A percentile compares a stretch with the other conserved stretches of the same genome.
These are phyloP conservation scores for Lumnitzera racemosa DNA, from an alignment of 345 rosid genomes.

Conservation along the genomic window DNA sequence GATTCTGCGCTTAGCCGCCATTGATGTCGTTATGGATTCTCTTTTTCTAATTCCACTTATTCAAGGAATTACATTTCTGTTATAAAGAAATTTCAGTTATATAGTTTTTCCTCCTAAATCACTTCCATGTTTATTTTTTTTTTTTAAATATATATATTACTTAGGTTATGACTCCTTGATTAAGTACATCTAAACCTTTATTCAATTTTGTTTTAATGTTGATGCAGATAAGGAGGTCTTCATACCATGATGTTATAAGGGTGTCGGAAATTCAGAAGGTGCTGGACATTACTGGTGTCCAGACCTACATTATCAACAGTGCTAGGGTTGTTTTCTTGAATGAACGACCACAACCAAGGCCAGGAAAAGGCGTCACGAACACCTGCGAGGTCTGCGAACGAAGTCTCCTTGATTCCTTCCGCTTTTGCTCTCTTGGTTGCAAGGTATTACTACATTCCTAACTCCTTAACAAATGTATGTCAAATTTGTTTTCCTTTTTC, in stretches of 20 bases:
- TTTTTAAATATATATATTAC: too few relatives aligned
- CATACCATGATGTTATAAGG: slow-evolving; percentile 98
- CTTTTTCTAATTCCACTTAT: not conserved
- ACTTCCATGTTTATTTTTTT: too few relatives aligned
- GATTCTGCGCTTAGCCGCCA: not conserved
- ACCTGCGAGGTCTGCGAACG: slow-evolving; percentile 93
- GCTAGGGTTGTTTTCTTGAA: slow-evolving; percentile 94
- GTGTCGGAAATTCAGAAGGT: slow-evolving; percentile 85
- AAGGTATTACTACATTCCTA: slow-evolving; percentile 43
- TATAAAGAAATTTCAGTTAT: too few relatives aligned
- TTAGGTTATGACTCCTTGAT: too few relatives aligned
- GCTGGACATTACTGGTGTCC: slow-evolving; percentile 81
- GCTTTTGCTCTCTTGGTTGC: slow-evolving; percentile 98
- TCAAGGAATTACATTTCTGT: not conserved
- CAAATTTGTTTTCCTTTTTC: too few relatives aligned
- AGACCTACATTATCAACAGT: slow-evolving; percentile 95
- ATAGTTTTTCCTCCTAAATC: too few relatives aligned
- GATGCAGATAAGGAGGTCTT: slow-evolving; percentile 88
- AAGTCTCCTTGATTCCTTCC: slow-evolving; percentile 87
- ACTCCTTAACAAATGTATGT: not conserved
- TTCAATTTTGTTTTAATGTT: slow-evolving; percentile 6
- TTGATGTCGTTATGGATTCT: not conserved
- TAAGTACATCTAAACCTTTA: too few relatives aligned
- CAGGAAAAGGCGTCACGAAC: slow-evolving; percentile 89
- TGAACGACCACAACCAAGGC: slow-evolving; percentile 96